Conservation (phyloP, 345 rosid genomes). For the Garcia nutans region DNA sequence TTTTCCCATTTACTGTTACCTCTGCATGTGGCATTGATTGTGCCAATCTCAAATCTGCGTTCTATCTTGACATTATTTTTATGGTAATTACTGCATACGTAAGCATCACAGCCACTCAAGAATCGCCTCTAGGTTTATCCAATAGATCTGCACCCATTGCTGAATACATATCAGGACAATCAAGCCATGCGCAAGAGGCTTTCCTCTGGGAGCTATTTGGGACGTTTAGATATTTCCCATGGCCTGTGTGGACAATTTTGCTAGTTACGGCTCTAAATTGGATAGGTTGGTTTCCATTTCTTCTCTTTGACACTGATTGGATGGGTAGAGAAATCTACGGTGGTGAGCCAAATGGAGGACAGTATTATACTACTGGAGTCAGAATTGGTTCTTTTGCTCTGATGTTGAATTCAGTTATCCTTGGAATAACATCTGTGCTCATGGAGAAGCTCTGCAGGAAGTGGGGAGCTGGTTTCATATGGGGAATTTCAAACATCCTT, state of each 20-base stretch:
- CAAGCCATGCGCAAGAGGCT: conserved; percentile 65
- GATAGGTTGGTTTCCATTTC: conserved; percentile 94
- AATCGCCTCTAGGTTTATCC: conserved; percentile 51
- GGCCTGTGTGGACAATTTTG: conserved; percentile 71
- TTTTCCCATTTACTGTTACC: conserved; percentile 74
- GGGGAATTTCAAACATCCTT: conserved; percentile 83
- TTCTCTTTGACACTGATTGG: conserved; percentile 95
- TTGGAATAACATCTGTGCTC: conserved; percentile 87
- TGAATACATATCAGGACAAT: conserved; percentile 48
- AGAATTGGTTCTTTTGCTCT: conserved; percentile 89
- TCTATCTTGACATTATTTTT: conserved; percentile 67
- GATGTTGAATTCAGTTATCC: conserved; percentile 86
- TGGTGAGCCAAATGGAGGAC: conserved; percentile 75
- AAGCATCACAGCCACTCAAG: conserved; percentile 69
- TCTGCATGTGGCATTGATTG: conserved; percentile 72
- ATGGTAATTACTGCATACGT: conserved; percentile 60
- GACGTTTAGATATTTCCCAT: conserved; percentile 77
- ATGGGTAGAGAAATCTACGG: conserved; percentile 96
- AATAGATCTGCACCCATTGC: conserved; percentile 28
- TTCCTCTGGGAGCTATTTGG: conserved; percentile 86
- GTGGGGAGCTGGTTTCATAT: conserved; percentile 91
- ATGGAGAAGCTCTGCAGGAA: conserved; percentile 94
- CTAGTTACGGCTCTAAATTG: conserved; percentile 81
- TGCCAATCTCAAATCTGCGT: conserved; percentile 94
- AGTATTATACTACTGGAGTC: conserved; percentile 63